Conservation (phyloP, 257 asterid genomes). For the Rehmannia glutinosa region DNA sequence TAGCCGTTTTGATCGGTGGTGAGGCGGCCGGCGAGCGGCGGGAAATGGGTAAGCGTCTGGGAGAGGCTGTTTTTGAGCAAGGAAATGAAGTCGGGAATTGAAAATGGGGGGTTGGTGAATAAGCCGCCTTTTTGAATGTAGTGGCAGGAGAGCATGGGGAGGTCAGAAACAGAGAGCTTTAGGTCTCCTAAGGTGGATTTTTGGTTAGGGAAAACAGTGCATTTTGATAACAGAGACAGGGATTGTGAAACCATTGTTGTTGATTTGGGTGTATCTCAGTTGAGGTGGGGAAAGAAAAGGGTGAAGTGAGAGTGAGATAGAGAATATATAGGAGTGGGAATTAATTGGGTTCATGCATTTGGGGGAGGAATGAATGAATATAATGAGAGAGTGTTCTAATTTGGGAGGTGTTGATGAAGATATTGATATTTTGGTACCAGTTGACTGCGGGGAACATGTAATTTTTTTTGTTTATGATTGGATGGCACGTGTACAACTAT, state of each 20-base stretch:
- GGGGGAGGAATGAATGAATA: not conserved
- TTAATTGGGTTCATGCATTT: slow-evolving; percentile 17
- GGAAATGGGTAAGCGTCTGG: slow-evolving; percentile 30
- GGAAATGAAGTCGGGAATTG: slow-evolving; percentile 11
- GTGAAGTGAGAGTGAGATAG: not conserved
- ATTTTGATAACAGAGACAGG: slow-evolving; percentile 16
- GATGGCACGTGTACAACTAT: not conserved
- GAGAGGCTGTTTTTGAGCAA: slow-evolving; percentile 25
- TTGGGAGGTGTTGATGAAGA: too few species aligned
- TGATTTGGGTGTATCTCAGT: too few species aligned
- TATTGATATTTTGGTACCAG: too few species aligned
- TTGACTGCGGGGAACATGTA: not conserved
- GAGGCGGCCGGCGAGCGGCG: slow-evolving; percentile 52
- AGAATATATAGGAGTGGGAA: not conserved
- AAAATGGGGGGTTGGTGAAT: slow-evolving; percentile 20
- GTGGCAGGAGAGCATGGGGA: slow-evolving; percentile 47
- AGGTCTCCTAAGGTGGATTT: slow-evolving; percentile 16
- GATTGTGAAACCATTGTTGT: slow-evolving; percentile 17
- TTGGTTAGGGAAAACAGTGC: slow-evolving; percentile 19
- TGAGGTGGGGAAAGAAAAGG: too few species aligned
- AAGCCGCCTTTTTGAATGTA: slow-evolving; percentile 37
- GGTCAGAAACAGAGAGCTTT: slow-evolving; percentile 40
- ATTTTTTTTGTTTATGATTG: not conserved
- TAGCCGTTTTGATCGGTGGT: slow-evolving; percentile 20
- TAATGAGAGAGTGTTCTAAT: not conserved